Conservation (phyloP, 768 basidiomycete species). For the Suillus ampliporus region DNA sequence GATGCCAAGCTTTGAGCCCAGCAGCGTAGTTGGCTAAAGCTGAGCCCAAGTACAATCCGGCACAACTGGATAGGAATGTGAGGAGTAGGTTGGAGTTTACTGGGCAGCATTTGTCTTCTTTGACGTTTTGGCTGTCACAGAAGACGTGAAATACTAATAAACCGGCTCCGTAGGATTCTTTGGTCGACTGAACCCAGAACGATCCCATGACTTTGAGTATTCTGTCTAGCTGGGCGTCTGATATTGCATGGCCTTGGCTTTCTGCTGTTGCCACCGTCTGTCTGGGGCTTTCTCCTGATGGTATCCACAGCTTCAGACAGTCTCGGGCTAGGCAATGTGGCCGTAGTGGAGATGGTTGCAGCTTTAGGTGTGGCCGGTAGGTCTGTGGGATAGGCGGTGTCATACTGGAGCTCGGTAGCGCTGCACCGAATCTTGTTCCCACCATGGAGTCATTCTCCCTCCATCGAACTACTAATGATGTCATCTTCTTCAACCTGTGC, state of each 20-base stretch:
- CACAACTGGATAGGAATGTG: conserved; percentile 19
- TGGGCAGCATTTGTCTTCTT: conserved; percentile 20
- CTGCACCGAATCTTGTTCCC: no score
- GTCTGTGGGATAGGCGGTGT: no score
- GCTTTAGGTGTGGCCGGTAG: neutral
- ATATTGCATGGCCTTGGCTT: neutral
- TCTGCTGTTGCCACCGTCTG: neutral
- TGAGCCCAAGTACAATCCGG: conserved; percentile 16
- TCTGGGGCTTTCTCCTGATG: neutral
- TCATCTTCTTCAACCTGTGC: no score
- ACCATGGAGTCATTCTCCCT: no score
- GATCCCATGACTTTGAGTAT: conserved; percentile 28
- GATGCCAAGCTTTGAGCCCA: conserved; percentile 31
- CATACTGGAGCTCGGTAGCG: no score
- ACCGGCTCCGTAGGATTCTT: conserved; percentile 43
- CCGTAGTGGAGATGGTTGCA: neutral
- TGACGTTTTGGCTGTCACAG: conserved; percentile 36
- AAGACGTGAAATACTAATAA: conserved; percentile 45
- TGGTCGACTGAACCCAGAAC: conserved; percentile 37
- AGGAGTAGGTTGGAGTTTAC: conserved; percentile 9
- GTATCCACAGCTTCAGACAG: neutral
- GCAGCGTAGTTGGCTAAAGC: conserved; percentile 21
- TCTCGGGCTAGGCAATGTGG: neutral
- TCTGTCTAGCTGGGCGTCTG: neutral
- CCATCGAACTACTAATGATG: no score